A percentile compares a stretch with the other conserved stretches of the same genome.
Evolutionary conservation across 768 basidiomycete genomes (phyloP).

Genomic region (Lentinula sp.): DNA sequence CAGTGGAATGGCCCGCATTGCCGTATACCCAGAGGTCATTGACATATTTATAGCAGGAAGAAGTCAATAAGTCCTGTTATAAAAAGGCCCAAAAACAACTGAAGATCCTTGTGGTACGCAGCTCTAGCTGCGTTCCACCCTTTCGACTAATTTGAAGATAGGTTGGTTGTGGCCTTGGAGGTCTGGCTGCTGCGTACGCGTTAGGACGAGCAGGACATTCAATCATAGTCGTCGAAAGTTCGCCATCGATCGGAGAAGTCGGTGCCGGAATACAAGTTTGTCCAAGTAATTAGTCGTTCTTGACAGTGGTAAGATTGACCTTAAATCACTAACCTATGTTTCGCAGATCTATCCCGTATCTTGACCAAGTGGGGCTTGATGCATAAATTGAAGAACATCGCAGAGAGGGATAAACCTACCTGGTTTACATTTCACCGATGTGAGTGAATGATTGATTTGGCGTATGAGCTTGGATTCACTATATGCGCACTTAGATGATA

Average conservation of each 20-base stretch:
- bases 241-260: slow-evolving; percentile 25
- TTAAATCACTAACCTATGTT: background rate
- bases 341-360: slow-evolving; percentile 2
- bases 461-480: background rate
- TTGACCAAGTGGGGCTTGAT: slow-evolving; percentile 5
- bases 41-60: background rate
- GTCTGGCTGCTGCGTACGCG: slow-evolving; percentile 32
- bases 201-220: slow-evolving; percentile 33
- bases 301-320: too few species aligned
- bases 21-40: too few species aligned
- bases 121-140: background rate
- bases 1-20: background rate
- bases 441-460: background rate
- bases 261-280: slow-evolving; percentile 35
- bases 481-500: background rate
- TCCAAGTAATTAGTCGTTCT: slow-evolving; percentile 6
- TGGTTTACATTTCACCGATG: slow-evolving; percentile 5
- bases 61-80: background rate
- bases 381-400: background rate
- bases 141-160: background rate
- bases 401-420: slow-evolving; percentile 1
- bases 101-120: background rate
- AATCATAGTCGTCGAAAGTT: slow-evolving; percentile 33
- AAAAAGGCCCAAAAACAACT: background rate
- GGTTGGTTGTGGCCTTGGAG: slow-evolving; percentile 12